These are phyloP conservation scores for Terana coerulea DNA, from an alignment of 768 basidiomycete species.

Conservation along the genomic window DNA sequence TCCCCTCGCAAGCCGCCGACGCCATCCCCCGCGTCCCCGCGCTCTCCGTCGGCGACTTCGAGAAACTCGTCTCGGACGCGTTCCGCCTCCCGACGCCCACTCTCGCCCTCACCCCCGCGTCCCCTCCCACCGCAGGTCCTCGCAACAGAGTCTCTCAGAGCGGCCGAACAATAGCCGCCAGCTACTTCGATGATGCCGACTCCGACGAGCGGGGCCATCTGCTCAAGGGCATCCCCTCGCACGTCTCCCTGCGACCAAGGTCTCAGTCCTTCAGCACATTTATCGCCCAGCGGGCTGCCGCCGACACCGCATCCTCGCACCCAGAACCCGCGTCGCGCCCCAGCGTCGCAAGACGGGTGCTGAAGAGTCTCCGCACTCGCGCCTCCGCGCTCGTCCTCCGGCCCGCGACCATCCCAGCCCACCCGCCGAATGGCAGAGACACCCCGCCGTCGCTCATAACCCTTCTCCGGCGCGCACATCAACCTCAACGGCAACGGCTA, in stretches of 20 bases:
- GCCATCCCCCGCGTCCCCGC: constrained; percentile 11
- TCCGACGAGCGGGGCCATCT: constrained; percentile 7
- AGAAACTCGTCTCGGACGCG: constrained; percentile 24
- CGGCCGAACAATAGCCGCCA: not conserved
- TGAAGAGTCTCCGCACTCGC: constrained; percentile 23
- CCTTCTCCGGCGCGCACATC: not conserved
- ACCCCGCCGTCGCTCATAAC: not conserved
- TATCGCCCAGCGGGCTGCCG: constrained; percentile 15
- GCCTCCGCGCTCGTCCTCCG: constrained; percentile 26
- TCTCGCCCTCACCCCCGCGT: constrained; percentile 3
- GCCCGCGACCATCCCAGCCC: not conserved
- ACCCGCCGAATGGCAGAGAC: not conserved
- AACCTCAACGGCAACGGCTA: not conserved
- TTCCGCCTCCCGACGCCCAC: constrained; percentile 18
- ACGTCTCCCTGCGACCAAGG: not conserved
- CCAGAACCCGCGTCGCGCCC: not conserved
- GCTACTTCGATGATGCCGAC: constrained; percentile 15
- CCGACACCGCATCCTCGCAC: not conserved
- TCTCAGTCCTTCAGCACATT: constrained; percentile 8
- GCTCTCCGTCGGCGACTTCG: constrained; percentile 25
- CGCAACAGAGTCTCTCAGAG: not conserved
- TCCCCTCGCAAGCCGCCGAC: constrained; percentile 11
- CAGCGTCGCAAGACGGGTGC: constrained; percentile 9
- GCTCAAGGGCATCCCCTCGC: constrained; percentile 1
- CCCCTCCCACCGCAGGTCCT: not conserved